Conservation (phyloP, 2,329 filamentous ascomycete species). For the Fusarium stilboides region DNA sequence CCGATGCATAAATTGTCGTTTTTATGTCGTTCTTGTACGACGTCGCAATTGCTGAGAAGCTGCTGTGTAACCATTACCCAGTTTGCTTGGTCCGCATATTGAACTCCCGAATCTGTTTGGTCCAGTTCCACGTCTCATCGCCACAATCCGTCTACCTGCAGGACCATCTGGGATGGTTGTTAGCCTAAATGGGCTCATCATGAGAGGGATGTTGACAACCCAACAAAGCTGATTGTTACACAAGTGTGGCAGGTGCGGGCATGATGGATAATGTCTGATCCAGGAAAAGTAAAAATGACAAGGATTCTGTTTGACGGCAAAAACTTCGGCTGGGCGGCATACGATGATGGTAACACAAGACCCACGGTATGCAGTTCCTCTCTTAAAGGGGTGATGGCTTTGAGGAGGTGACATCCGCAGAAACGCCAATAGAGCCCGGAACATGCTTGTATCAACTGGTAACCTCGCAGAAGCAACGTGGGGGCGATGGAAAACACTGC, state of each 20-base stretch:
- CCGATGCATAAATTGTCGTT: conserved; percentile 18
- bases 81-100: conserved; percentile 21
- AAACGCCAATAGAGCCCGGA: conserved; percentile 8
- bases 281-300: neutral
- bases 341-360: conserved; percentile 22
- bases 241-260: conserved; percentile 26
- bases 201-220: conserved; percentile 15
- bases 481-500: conserved; percentile 8
- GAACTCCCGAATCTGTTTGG: conserved; percentile 5
- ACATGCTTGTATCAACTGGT: conserved; percentile 12
- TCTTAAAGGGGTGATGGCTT: neutral
- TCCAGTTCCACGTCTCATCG: conserved; percentile 4
- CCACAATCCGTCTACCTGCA: conserved; percentile 12
- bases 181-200: conserved; percentile 3
- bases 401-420: conserved; percentile 2
- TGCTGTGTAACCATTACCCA: conserved; percentile 31
- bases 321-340: conserved; percentile 22
- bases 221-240: conserved; percentile 29
- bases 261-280: conserved; percentile 7
- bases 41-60: conserved; percentile 5
- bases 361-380: conserved; percentile 7
- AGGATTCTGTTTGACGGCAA: neutral
- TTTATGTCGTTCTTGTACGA: conserved; percentile 14
- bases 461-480: conserved; percentile 14
- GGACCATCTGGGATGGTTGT: conserved; percentile 1